Evolutionary conservation across 2,329 filamentous ascomycete species (phyloP), one percentile per base, ranked within the genome.

Genomic region (Westerdykella aurantiaca): DNA sequence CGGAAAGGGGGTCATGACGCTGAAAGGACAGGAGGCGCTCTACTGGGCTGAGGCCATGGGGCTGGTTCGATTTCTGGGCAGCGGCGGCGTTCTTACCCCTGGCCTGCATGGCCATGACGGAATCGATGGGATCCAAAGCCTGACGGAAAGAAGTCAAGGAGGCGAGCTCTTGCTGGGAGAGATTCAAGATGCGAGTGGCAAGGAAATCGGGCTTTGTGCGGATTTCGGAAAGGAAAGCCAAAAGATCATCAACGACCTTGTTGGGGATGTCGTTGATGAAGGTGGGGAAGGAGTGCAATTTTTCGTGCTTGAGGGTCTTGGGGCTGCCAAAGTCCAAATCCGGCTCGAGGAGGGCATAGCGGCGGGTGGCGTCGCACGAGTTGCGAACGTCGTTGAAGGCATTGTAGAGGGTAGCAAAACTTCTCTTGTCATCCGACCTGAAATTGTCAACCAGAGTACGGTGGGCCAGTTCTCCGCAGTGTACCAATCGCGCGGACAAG

Each of bases 21-120:
- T 95, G 88, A 64, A 96, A 94, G 41, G 87, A 90, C 57, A 94
- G 74, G 49, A 93, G 80, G 59, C 87, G 83, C 66, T 95, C 88
- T 57, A 95, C 84, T 47, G 87, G 82, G 51, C 76, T 82, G 49
- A 78, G 73, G 39, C 72, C 68, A 57, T 73, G 74, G 51, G 72
- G 71, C 64, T 53, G 65, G 61, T 63, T 72, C 72, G 54, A 74
- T 68, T 63, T 72, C 59, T 63, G 71, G 64, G 50, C 54, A 38
- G 67, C 64, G 68, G 57, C 72, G 43, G 74, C 74, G 56, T 57
- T 71, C 55, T 74, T 76, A 50, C 69, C 72, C 46, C 70, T 71
- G 44, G 69, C 72, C 44, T 83, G 81, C 63, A 82, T 85, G 43
- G 82, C 83, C 49, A 93, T 79, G 45, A 95, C 84, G 16, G 88